phyloP scores from a whole-genome alignment of 2,329 filamentous ascomycete species.

The Cyphellophora europaea region DNA sequence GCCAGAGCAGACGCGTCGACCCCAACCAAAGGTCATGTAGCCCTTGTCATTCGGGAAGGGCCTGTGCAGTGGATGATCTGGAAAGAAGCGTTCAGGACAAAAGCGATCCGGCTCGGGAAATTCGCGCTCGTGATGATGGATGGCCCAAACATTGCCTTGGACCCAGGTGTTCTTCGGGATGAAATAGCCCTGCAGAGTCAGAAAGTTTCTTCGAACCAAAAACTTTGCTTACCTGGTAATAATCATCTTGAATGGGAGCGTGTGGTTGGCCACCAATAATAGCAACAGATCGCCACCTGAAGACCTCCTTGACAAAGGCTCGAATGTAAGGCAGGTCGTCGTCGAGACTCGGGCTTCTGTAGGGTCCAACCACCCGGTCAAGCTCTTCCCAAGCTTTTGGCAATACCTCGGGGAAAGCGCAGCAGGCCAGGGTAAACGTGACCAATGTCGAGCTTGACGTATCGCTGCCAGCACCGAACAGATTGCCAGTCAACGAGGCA shows the following conservation, averaged over 20 bases:
- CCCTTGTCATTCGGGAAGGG: conserved; percentile 29
- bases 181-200: conserved; percentile 29
- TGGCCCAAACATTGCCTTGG: conserved; percentile 35
- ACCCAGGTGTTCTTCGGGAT: conserved; percentile 41
- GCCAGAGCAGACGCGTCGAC: conserved; percentile 30
- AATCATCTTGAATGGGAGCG: conserved; percentile 38
- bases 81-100: conserved; percentile 29
- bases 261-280: conserved; percentile 37
- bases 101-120: conserved; percentile 40
- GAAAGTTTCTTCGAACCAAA: conserved; percentile 13
- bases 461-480: conserved; percentile 23
- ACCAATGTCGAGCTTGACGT: conserved; percentile 22
- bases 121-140: conserved; percentile 25
- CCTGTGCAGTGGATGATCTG: conserved; percentile 18
- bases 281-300: conserved; percentile 28
- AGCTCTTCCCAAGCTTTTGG: conserved; percentile 38
- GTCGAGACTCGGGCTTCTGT: conserved; percentile 38
- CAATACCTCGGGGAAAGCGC: conserved; percentile 33
- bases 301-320: conserved; percentile 46
- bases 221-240: conserved; percentile 32
- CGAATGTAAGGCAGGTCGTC: conserved; percentile 43
- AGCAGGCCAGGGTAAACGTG: conserved; percentile 22
- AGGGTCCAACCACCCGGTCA: conserved; percentile 39
- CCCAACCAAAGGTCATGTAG: conserved; percentile 49
- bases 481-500: conserved; percentile 37